Evolutionary conservation across 192 early-diverging fungal genomes (phyloP).

Genomic region (Backusella liffmaniae): DNA sequence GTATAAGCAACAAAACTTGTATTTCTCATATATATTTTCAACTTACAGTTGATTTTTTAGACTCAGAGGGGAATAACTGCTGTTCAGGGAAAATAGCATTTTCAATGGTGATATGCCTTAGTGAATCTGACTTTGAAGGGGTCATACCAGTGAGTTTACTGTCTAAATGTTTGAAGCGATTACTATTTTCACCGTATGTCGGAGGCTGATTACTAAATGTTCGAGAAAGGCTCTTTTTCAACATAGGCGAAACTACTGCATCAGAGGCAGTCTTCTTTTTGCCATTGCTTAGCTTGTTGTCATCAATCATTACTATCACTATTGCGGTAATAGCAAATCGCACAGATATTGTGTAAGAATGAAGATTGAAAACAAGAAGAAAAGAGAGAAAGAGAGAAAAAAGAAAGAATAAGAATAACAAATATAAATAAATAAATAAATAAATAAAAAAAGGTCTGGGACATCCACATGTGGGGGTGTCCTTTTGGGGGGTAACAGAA

Average conservation of each 20-base stretch:
- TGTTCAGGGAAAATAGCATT: constrained; percentile 19
- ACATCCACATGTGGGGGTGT: neutral
- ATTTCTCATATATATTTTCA: neutral
- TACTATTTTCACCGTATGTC: neutral
- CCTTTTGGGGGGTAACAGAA: neutral
- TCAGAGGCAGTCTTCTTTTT: neutral
- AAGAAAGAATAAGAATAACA: neutral
- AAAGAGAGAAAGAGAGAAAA: neutral
- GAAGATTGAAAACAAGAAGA: neutral
- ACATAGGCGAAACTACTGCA: neutral
- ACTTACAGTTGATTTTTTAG: neutral
- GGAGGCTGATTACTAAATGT: neutral
- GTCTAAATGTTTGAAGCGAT: constrained; percentile 9
- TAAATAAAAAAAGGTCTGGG: constrained; percentile 5
- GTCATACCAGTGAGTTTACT: neutral
- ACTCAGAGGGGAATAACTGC: constrained; percentile 10
- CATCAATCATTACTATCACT: neutral
- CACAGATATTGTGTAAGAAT: neutral
- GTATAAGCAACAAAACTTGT: neutral
- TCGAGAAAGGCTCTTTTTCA: constrained; percentile 12
- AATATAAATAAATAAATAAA: constrained; percentile 6
- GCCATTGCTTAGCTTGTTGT: neutral
- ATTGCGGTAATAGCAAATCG: neutral
- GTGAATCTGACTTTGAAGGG: constrained; percentile 4
- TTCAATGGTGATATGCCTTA: constrained; percentile 30